Base-by-base conservation (phyloP, 176 grass and related monocot species). In the Otatea glauca region DNA sequence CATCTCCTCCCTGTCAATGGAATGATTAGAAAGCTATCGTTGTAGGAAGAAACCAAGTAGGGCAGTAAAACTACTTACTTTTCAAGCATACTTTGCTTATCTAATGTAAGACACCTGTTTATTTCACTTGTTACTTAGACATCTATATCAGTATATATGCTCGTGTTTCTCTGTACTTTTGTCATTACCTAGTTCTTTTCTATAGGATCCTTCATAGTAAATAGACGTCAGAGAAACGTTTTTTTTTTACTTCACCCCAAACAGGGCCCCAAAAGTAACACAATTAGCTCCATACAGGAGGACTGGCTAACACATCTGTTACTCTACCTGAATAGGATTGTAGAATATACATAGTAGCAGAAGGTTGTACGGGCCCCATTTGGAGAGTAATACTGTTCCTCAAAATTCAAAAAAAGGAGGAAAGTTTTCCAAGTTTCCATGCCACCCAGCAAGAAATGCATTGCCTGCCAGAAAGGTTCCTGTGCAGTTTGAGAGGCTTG, bases 1-100 rank as follows among this genome's bases (percentile, higher is more conserved):
- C 92, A 54, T 85, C 35, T 20, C 92, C 92, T 81, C 92, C 94
- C 92, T 97, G 80, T 65, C 8, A 53, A 47, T 35, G 17, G 20
- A 65, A 58, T n/a, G 13, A 58, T 1, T 5, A 51, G 5, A 71
- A 44, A 5, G 35, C 35, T 37, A 37, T 29, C 44, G 65, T 71
- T 10, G 18, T 2, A n/a, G 24, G 14, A 50, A 50, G 4, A 50
- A 70, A 74, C 21, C 13, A 21, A 23, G 7, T 24, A 25, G 15
- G 1, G 1, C 32, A 24, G 56, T 4, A 24, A 10, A 51, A 15
- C 16, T 64, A 35, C 1, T 5, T 65, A 2, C 3, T 18, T 56
- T 61, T 24, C 17, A 16, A n/a, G 9, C 51, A 21, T 18, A 51
- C 20, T 17, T 34, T 13, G n/a, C 27, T 54, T 74, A 5, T 21